A percentile compares a stretch with the other conserved stretches of the same genome.
phyloP scores from a whole-genome alignment of 129 eudicot genomes.

The Helichrysum umbraculigerum region DNA sequence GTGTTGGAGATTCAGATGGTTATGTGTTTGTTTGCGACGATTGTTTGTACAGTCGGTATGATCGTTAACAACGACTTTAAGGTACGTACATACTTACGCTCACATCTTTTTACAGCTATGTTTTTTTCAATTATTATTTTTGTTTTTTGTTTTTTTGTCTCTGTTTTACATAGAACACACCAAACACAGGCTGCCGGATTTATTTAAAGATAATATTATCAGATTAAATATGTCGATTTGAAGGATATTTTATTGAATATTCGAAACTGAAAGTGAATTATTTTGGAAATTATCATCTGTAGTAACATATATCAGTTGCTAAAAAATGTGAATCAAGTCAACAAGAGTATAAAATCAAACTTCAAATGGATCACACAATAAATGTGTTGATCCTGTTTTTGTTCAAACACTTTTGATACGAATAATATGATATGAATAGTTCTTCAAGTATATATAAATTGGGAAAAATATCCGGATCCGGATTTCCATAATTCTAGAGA shows the following conservation, averaged over 20 bases:
- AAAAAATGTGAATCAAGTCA: neutral
- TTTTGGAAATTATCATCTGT: no score
- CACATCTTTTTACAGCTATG: neutral
- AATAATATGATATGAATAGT: neutral
- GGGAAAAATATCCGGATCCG: neutral
- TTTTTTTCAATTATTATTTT: neutral
- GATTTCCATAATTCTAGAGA: neutral
- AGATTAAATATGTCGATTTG: no score
- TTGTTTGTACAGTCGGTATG: slow-evolving; percentile 36
- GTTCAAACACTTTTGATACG: neutral
- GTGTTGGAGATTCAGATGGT: slow-evolving; percentile 47
- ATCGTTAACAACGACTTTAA: slow-evolving; percentile 32
- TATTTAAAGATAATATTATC: no score
- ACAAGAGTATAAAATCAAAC: neutral
- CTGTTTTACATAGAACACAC: neutral
- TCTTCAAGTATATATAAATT: neutral
- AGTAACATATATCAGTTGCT: no score
- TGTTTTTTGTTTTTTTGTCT: neutral
- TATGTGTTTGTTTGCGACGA: slow-evolving; percentile 38
- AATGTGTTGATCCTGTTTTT: neutral
- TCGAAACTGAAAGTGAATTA: no score
- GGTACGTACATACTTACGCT: slow-evolving; percentile 16
- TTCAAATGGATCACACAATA: neutral
- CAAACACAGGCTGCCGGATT: neutral
- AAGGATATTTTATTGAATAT: no score